Evolutionary conservation across 1,284 basidiomycete species (phyloP), one percentile per base, ranked within the genome.

Genomic region (Coniophora puteana): DNA sequence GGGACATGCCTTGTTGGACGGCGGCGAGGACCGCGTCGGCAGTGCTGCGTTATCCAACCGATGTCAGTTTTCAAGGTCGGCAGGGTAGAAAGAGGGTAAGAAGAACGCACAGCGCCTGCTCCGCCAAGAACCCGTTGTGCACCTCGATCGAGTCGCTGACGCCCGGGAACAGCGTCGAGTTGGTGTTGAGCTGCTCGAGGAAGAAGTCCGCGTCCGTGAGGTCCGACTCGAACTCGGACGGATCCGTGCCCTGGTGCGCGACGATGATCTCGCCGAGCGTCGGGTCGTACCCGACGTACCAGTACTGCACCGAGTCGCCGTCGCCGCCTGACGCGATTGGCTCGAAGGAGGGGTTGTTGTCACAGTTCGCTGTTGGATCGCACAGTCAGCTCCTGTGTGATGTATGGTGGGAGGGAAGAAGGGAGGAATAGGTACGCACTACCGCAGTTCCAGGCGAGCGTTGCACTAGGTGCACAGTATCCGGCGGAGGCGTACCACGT

Each of bases 261-360:
- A 79, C 74, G 20, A 78, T 63, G 17, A 76, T 67, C 0, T 65
- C 70, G 14, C 58, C 44, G 39, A 67, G 50, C 38, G 45, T 53
- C 41, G 68, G 67, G 26, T 69, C 67, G 44, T 61, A 76, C 2
- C 74, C 74, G 21, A 76, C 73, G 53, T 61, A 76, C 72, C 65
- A 66, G 43, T 58, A 78, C 51, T 80, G 79, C 3, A 66, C 59
- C 13, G 43, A 43, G 14, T 52, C 51, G 3, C 78, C 78, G 49
- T 82, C 69, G 1, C 79, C 80, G 17, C 79, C 80, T 2, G 77
- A 68, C 7, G 77, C 78, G 5, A 74, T 56, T 2, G 77, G 75
- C 21, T 66, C 42, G 55, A 82, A 82, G 4, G 54, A 60, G 0
- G 76, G 58, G 50, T 78, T 80, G 10, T 71, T 74, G 28, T 69